phyloP scores from a whole-genome alignment of 2,329 filamentous ascomycete species.

The Colletotrichum tabaci region DNA sequence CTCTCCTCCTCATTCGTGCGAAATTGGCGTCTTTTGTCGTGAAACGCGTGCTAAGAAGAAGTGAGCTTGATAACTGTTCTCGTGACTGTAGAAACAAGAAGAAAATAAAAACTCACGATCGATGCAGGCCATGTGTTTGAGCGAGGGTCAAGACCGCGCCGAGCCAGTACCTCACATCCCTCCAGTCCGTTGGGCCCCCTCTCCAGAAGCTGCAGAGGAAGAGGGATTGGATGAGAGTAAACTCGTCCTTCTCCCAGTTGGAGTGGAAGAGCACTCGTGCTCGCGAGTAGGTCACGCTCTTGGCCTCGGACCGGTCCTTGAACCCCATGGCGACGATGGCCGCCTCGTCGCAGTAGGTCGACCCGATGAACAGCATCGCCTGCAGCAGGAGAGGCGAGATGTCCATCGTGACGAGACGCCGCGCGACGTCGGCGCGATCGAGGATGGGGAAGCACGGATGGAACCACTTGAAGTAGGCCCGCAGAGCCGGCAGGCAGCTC shows the following conservation, averaged over 20 bases:
- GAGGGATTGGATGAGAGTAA: constrained; percentile 64
- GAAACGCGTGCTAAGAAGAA: constrained; percentile 9
- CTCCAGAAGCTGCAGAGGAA: constrained; percentile 72
- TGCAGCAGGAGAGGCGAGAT: constrained; percentile 67
- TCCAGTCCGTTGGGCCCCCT: constrained; percentile 62
- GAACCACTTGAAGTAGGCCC: constrained; percentile 70
- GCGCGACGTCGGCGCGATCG: constrained; percentile 60
- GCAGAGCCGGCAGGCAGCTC: constrained; percentile 49
- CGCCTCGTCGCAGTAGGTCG: constrained; percentile 65
- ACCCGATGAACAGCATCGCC: constrained; percentile 68
- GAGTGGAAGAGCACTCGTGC: constrained; percentile 66
- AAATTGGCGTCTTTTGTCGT: constrained; percentile 34
- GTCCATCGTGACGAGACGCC: constrained; percentile 55
- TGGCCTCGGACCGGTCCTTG: constrained; percentile 63
- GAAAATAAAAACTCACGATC: constrained; percentile 45
- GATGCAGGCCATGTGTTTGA: constrained; percentile 63
- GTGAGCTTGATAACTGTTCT: not conserved
- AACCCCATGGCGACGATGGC: constrained; percentile 62
- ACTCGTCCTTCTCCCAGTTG: constrained; percentile 66
- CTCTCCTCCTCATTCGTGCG: constrained; percentile 59
- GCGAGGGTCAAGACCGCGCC: constrained; percentile 66
- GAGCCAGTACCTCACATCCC: constrained; percentile 65
- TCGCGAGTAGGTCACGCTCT: constrained; percentile 64
- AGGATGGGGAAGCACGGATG: constrained; percentile 70
- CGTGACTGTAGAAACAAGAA: not conserved